Evolutionary conservation across 208 protist genomes (phyloP).

Genomic region (Crithidia thermophila): DNA sequence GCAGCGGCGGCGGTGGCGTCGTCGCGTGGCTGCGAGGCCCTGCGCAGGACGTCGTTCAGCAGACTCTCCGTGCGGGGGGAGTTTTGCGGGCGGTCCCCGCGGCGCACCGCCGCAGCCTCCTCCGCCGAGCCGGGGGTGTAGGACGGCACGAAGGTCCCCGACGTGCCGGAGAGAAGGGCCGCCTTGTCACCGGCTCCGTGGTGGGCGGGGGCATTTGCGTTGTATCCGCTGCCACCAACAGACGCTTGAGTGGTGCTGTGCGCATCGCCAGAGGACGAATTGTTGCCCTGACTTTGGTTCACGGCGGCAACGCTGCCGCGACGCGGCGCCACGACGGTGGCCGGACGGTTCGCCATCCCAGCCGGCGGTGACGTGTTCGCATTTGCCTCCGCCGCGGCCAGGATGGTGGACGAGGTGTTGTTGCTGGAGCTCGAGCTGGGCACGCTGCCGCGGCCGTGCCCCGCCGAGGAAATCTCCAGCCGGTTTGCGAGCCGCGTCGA

Average conservation of each 20-base stretch:
- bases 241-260: background rate
- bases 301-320: constrained; percentile 28
- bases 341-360: constrained; percentile 1
- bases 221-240: background rate
- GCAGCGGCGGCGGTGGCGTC: too few species aligned
- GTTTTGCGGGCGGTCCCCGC: constrained; percentile 6
- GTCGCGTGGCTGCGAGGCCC: background rate
- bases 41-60: constrained; percentile 22
- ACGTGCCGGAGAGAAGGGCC: background rate
- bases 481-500: constrained; percentile 10
- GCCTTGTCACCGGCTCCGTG: background rate
- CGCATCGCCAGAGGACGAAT: background rate
- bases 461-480: constrained; percentile 11
- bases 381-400: background rate
- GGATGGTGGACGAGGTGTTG: constrained; percentile 8
- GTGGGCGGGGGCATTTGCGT: background rate
- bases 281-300: constrained; percentile 17
- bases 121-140: constrained; percentile 8
- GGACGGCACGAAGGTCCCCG: constrained; percentile 2
- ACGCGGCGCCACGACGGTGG: constrained; percentile 24
- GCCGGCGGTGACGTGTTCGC: too few species aligned
- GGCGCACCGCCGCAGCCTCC: background rate
- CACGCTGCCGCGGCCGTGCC: constrained; percentile 1
- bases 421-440: constrained; percentile 10
- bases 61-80: constrained; percentile 32